These are phyloP conservation scores for Phlyctochytrium bullatum DNA, from an alignment of 192 early-diverging fungal genomes.

Conservation along the genomic window DNA sequence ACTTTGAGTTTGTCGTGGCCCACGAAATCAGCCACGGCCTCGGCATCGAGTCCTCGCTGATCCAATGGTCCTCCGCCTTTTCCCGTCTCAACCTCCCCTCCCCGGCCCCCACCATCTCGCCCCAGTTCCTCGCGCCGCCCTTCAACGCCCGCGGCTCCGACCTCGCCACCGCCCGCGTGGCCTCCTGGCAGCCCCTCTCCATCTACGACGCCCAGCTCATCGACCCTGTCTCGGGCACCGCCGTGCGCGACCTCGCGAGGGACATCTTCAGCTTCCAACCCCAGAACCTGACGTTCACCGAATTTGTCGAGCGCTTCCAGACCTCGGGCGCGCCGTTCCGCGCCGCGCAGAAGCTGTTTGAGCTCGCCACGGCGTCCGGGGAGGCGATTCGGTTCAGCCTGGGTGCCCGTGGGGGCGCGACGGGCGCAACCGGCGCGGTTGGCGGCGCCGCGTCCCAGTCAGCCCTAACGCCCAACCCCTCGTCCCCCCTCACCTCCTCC, in stretches of 20 bases:
- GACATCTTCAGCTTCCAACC: not conserved
- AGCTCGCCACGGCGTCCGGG: not conserved
- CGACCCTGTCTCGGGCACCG: not conserved
- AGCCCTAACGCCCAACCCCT: slow-evolving; percentile 1
- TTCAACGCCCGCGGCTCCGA: slow-evolving; percentile 18
- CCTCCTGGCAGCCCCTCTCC: slow-evolving; percentile 14
- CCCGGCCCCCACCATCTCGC: slow-evolving; percentile 4
- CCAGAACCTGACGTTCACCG: not conserved
- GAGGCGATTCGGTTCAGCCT: not conserved
- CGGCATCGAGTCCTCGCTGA: slow-evolving; percentile 30
- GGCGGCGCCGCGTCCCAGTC: slow-evolving; percentile 20
- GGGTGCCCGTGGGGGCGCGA: too few relatives aligned
- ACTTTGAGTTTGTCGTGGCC: slow-evolving; percentile 35
- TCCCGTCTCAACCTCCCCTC: not conserved
- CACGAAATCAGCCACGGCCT: slow-evolving; percentile 46
- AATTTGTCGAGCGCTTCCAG: slow-evolving; percentile 10
- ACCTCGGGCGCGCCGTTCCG: not conserved
- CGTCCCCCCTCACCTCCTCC: slow-evolving; percentile 7
- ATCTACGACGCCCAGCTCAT: slow-evolving; percentile 25
- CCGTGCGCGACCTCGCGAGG: not conserved
- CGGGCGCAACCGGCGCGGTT: not conserved
- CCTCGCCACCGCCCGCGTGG: slow-evolving; percentile 13
- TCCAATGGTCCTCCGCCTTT: slow-evolving; percentile 14
- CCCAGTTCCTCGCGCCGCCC: slow-evolving; percentile 31
- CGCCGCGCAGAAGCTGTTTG: not conserved